Conservation (phyloP, 306 rosid species). For the Prinsepia uniflora region DNA sequence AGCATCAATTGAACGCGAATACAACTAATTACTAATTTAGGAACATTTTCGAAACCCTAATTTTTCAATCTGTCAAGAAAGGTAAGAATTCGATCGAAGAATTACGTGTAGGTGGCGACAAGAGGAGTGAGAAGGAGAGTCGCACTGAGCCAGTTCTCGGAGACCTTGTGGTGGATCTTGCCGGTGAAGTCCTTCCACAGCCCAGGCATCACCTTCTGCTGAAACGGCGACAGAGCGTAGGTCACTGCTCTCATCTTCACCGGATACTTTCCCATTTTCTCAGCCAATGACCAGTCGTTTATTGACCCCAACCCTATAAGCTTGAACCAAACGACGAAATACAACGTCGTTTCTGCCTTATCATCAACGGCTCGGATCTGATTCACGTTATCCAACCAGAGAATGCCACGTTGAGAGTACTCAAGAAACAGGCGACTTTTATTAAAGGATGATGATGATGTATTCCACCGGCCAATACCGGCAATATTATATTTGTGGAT, state of each 20-base stretch:
- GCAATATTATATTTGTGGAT: neutral
- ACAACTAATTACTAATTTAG: neutral
- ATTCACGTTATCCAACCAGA: neutral
- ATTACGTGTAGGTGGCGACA: constrained; percentile 53
- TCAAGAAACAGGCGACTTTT: neutral
- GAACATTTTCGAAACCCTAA: constrained; percentile 2
- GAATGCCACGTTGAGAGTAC: neutral
- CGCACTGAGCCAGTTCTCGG: constrained; percentile 85
- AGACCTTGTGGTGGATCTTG: constrained; percentile 82
- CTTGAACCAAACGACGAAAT: neutral
- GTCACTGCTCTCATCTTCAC: constrained; percentile 74
- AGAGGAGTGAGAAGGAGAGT: constrained; percentile 62
- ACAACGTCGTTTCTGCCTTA: neutral
- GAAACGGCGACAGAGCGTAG: constrained; percentile 80
- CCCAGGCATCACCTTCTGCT: constrained; percentile 84
- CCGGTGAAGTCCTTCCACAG: constrained; percentile 73
- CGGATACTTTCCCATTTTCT: constrained; percentile 60
- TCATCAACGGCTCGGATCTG: neutral
- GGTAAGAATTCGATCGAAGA: neutral
- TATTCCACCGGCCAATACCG: neutral
- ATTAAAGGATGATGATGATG: neutral
- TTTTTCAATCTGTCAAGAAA: neutral
- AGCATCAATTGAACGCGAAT: neutral
- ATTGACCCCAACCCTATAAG: neutral
- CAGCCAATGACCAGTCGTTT: neutral